Base-by-base conservation (phyloP, 768 basidiomycete genomes). In the Tubosaeta brunneosetosa region DNA sequence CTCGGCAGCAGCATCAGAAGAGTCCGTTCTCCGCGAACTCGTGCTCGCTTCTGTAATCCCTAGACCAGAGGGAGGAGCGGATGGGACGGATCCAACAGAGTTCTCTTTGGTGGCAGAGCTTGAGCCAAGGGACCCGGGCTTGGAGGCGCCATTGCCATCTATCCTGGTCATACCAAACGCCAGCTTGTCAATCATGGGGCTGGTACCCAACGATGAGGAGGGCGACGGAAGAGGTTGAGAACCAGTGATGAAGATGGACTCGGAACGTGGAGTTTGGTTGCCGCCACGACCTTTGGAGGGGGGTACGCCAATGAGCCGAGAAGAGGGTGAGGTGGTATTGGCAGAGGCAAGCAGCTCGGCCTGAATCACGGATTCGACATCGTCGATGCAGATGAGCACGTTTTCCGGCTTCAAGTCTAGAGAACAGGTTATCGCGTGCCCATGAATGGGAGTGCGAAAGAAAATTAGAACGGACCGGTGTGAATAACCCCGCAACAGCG, bases 401-500 rank as follows among this genome's bases (percentile, higher is more conserved):
- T 98, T 98, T 70, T 98, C 97, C 0, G 95, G 97, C 69, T 98
- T 98, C 56, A 99, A 77, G 70, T 99, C 94, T 84, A 64, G 47
- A 56, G 42, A 6, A 25, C 45, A 52, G 44, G 46, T 58, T 56
- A 46, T 56, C 46, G 51, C 34, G 27, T 41, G 54, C 26, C 33
- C 19, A 29, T 13, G 40, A 26, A 19, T 16, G 16, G 14, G 14
- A 33, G 8, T 10, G 16, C 33, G 26, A 17, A 11, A 38, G 9
- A 38, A 47, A 31, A 47, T 12, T n/a, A 5, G 11, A 22, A 68
- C 79, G 44, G 48, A 83, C 86, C 87, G 38, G 95, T 98, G 67
- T 98, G 95, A 50, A 97, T 97, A 63, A 99, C 91, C 37, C 93
- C 91, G 66, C 97, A 99, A 68, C 90, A 91, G 44, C 91, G 82